A percentile compares a stretch with the other conserved stretches of the same genome.
Evolutionary conservation across 139 green algal species (phyloP).

Genomic region (Deuterostichococcus epilithicus): DNA sequence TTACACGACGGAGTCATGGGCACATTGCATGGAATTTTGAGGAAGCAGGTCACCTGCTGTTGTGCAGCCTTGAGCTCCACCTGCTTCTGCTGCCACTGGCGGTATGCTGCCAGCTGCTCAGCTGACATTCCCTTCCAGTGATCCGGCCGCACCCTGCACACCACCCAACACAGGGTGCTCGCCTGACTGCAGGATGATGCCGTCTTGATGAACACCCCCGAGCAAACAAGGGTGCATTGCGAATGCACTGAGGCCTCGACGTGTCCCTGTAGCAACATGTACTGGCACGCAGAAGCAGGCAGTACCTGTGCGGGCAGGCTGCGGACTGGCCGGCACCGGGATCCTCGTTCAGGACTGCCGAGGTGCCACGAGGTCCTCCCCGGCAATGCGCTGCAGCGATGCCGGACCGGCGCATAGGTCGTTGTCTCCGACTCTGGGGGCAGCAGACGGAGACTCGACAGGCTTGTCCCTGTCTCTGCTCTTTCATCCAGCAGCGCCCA

Average conservation of each 20-base stretch:
- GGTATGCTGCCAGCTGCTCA: constrained; percentile 38
- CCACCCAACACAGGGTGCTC: too few relatives aligned
- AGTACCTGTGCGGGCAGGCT: not conserved
- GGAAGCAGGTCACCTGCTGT: too few relatives aligned
- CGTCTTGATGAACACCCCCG: too few relatives aligned
- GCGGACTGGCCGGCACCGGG: too few relatives aligned
- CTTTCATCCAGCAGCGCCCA: too few relatives aligned
- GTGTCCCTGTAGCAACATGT: not conserved
- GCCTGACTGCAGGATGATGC: too few relatives aligned
- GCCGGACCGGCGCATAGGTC: constrained; percentile 51
- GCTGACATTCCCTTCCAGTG: constrained; percentile 49
- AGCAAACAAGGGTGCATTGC: not conserved
- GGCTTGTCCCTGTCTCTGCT: too few relatives aligned
- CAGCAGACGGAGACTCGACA: too few relatives aligned
- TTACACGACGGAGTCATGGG: too few relatives aligned
- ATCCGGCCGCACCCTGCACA: constrained; percentile 37
- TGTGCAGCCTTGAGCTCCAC: constrained; percentile 48
- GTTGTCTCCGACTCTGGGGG: constrained; percentile 57
- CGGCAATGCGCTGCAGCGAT: constrained; percentile 62
- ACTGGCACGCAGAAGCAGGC: too few relatives aligned
- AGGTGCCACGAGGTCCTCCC: constrained; percentile 61
- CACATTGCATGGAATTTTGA: too few relatives aligned
- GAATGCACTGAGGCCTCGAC: not conserved
- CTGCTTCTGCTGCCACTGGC: constrained; percentile 46
- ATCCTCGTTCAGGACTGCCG: not conserved